Percentiles rank a stretch among this genome's conserved stretches.
Evolutionary conservation across 257 asterid genomes (phyloP).

Genomic region (Dorcoceras hygrometricum): DNA sequence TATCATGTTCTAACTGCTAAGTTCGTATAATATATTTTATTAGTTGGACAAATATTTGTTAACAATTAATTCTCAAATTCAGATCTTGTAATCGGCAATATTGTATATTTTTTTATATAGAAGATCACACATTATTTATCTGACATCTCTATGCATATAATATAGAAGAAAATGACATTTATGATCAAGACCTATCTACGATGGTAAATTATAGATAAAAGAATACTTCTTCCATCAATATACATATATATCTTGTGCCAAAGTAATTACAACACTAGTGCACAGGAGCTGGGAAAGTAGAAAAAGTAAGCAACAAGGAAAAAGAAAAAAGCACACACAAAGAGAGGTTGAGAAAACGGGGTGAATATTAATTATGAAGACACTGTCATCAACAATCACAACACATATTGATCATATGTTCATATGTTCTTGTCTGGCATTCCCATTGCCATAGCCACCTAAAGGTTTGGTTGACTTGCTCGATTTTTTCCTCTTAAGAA

Average conservation of each 20-base stretch:
- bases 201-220: not conserved
- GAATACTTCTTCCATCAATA: not conserved
- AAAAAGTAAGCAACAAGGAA: no score
- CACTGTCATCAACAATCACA: not conserved
- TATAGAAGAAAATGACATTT: no score
- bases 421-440: slow-evolving; percentile 36
- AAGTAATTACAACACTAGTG: not conserved
- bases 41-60: no score
- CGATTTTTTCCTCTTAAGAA: slow-evolving; percentile 49
- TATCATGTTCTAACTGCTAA: no score
- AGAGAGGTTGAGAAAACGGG: not conserved
- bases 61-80: no score
- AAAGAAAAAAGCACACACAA: not conserved
- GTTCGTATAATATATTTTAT: no score
- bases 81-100: no score
- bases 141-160: no score
- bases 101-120: no score
- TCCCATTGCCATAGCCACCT: slow-evolving; percentile 41
- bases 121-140: no score
- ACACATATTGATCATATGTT: slow-evolving; percentile 25
- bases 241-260: not conserved
- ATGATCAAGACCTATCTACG: not conserved
- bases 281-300: not conserved
- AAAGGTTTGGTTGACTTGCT: slow-evolving; percentile 52
- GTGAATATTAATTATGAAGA: not conserved